phyloP scores from a whole-genome alignment of 768 basidiomycete genomes.

The Vishniacozyma victoriae region DNA sequence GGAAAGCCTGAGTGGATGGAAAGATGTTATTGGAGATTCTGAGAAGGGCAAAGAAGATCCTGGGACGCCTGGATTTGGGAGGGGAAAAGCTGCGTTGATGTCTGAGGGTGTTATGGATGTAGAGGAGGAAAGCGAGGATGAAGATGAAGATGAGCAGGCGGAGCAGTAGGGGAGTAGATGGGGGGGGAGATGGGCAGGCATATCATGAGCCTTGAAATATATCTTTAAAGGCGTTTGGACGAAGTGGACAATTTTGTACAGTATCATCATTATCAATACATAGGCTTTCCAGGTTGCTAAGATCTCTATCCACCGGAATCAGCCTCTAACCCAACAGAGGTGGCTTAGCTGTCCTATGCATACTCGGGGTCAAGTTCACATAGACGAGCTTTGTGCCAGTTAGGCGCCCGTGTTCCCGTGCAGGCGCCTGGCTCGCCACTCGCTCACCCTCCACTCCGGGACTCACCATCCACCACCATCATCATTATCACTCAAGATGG shows the following conservation, averaged over 20 bases:
- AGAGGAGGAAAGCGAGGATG: neutral
- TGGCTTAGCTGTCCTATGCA: neutral
- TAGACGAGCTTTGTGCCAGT: neutral
- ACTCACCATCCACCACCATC: neutral
- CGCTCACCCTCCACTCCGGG: neutral
- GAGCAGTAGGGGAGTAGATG: neutral
- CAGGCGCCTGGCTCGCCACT: too few relatives aligned
- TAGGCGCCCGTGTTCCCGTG: neutral
- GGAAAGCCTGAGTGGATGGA: conserved; percentile 28
- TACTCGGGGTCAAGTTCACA: neutral
- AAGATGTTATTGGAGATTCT: conserved; percentile 32
- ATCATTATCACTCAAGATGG: conserved; percentile 38
- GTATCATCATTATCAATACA: neutral
- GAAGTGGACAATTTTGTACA: neutral
- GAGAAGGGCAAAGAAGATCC: conserved; percentile 34
- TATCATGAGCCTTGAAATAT: neutral
- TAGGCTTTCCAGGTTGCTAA: too few relatives aligned
- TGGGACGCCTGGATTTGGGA: conserved; percentile 26
- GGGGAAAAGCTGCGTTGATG: conserved; percentile 30
- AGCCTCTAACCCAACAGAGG: neutral
- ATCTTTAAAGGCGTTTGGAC: neutral
- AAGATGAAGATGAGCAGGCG: neutral
- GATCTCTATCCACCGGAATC: too few relatives aligned
- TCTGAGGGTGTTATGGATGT: neutral
- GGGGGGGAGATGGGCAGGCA: neutral